phyloP scores from a whole-genome alignment of 140 eudicot genomes.

The Oenanthe javanica region DNA sequence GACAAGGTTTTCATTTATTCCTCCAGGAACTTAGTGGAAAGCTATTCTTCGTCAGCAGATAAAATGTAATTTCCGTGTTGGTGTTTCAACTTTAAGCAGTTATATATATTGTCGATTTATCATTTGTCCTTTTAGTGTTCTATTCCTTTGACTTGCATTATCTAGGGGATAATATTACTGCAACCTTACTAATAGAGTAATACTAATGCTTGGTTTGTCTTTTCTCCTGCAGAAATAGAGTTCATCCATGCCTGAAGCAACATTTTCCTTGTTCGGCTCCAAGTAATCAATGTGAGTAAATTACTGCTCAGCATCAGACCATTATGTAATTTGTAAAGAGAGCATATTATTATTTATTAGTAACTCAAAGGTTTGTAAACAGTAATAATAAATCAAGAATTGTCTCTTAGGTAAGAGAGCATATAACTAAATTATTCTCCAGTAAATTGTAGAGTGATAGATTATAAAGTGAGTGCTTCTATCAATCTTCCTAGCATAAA shows the following conservation, averaged over 20 bases:
- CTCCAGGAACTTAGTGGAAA: constrained; percentile 69
- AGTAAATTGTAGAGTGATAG: no score
- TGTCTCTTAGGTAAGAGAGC: no score
- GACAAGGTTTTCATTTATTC: constrained; percentile 16
- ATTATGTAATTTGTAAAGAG: background rate
- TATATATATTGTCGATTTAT: background rate
- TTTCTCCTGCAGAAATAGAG: constrained; percentile 23
- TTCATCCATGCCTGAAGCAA: constrained; percentile 49
- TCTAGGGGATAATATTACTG: background rate
- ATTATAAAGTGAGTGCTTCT: no score
- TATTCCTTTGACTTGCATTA: background rate
- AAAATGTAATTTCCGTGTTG: constrained; percentile 35
- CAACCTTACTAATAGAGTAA: background rate
- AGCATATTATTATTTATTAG: background rate
- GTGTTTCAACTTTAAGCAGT: background rate
- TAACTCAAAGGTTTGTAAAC: background rate
- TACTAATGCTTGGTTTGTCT: background rate
- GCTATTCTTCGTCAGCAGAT: constrained; percentile 46
- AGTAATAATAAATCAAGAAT: background rate
- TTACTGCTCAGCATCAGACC: background rate
- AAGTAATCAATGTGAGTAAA: constrained; percentile 42
- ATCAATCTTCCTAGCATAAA: no score
- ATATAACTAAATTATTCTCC: no score
- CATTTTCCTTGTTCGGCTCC: constrained; percentile 51
- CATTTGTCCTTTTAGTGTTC: background rate